Evolutionary conservation across 2,329 filamentous ascomycete genomes (phyloP).

Genomic region (Cladobotryum mycophilum): DNA sequence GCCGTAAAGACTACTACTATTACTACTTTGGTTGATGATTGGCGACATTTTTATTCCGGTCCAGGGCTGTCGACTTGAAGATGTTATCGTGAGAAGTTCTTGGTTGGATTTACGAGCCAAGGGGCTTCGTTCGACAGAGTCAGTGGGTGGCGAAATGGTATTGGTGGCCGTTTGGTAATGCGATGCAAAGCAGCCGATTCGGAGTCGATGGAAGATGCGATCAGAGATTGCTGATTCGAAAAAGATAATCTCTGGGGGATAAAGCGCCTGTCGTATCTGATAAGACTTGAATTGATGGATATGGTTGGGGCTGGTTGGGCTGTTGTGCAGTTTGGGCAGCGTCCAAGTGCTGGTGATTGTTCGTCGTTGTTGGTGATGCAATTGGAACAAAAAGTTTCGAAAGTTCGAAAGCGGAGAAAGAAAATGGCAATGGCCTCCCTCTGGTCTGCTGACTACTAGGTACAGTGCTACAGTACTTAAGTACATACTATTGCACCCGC

Average conservation of each 20-base stretch:
- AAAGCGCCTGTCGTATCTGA: too few species aligned
- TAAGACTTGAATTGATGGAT: too few species aligned
- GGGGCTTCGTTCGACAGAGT: slow-evolving; percentile 10
- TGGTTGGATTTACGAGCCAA: slow-evolving; percentile 7
- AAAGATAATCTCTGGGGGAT: too few species aligned
- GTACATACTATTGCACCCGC: too few species aligned
- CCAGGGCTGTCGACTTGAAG: slow-evolving; percentile 13
- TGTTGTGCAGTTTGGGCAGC: too few species aligned
- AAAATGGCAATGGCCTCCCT: background rate
- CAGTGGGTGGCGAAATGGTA: slow-evolving; percentile 3
- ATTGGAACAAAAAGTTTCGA: background rate
- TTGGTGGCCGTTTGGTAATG: background rate
- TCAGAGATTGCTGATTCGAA: too few species aligned
- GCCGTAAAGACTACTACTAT: slow-evolving; percentile 72
- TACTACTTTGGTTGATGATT: slow-evolving; percentile 65
- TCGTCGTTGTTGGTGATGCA: background rate
- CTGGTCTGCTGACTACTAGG: too few species aligned
- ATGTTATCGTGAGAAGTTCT: background rate
- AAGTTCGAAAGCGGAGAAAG: background rate
- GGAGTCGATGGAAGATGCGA: too few species aligned
- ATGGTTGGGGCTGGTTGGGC: too few species aligned
- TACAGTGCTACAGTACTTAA: too few species aligned
- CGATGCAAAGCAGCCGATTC: too few species aligned
- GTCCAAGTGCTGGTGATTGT: too few species aligned
- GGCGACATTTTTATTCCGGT: slow-evolving; percentile 46